phyloP scores from a whole-genome alignment of 192 early-diverging fungal genomes.

The Diversispora epigaea region DNA sequence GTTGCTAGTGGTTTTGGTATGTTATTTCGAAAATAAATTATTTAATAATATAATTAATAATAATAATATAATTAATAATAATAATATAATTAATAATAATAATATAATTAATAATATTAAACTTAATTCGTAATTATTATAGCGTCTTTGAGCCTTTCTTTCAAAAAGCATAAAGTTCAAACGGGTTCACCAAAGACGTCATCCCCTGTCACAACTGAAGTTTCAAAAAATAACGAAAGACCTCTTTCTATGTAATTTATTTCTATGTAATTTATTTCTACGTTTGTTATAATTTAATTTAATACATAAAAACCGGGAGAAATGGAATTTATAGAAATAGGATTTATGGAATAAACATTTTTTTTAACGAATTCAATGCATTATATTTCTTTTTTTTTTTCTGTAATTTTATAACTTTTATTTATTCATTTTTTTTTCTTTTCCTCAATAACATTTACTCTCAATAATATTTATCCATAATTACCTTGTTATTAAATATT shows the following conservation, averaged over 20 bases:
- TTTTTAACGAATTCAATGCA: too few species aligned
- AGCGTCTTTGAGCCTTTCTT: conserved; percentile 24
- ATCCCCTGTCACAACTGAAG: neutral
- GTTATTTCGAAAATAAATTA: neutral
- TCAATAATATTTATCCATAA: too few species aligned
- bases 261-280: neutral
- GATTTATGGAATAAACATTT: too few species aligned
- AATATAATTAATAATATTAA: neutral
- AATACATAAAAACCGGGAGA: too few species aligned
- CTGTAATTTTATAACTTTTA: too few species aligned
- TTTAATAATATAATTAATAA: neutral
- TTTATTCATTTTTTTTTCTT: too few species aligned
- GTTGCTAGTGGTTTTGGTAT: conserved; percentile 22
- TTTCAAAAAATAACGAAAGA: neutral
- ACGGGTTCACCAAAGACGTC: neutral
- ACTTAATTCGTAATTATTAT: too few species aligned
- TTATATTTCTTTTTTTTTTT: too few species aligned
- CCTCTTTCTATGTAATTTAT: conserved; percentile 10
- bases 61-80: neutral
- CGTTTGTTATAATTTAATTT: too few species aligned
- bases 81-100: neutral
- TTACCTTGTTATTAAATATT: too few species aligned
- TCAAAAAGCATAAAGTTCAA: conserved; percentile 25
- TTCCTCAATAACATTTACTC: too few species aligned
- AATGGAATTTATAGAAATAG: too few species aligned